phyloP scores from a whole-genome alignment of 2,329 filamentous ascomycete species.

The Teratosphaeriaceae sp. region DNA sequence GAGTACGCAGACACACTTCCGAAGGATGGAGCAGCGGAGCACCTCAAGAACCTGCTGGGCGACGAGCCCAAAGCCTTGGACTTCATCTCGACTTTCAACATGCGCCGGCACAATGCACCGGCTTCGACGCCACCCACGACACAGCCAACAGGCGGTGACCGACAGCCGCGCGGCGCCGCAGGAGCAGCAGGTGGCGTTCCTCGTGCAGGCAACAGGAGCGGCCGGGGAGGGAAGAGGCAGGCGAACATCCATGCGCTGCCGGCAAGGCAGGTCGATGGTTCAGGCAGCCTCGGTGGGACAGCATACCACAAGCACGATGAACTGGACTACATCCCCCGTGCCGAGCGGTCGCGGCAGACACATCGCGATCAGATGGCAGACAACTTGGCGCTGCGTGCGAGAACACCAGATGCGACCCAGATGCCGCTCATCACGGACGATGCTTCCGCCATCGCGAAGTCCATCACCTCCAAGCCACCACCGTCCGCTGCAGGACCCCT shows the following conservation, averaged over 20 bases:
- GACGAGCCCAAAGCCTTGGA: constrained; percentile 70
- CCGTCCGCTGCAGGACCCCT: constrained; percentile 69
- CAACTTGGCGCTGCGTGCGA: constrained; percentile 44
- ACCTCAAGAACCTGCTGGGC: constrained; percentile 82
- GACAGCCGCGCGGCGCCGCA: constrained; percentile 10
- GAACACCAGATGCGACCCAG: constrained; percentile 41
- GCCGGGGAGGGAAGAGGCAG: constrained; percentile 36
- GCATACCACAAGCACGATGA: constrained; percentile 71
- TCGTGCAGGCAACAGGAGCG: constrained; percentile 19
- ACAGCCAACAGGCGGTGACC: constrained; percentile 2
- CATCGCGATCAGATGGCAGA: constrained; percentile 32
- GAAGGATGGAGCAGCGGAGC: constrained; percentile 69
- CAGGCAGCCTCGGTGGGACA: constrained; percentile 54
- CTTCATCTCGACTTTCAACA: constrained; percentile 70
- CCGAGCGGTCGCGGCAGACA: constrained; percentile 30
- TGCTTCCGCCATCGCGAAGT: constrained; percentile 37
- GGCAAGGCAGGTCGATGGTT: constrained; percentile 47
- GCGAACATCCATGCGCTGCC: constrained; percentile 31
- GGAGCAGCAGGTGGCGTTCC: constrained; percentile 15
- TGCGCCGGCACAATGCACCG: constrained; percentile 43
- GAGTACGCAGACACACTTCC: constrained; percentile 73
- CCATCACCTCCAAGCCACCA: constrained; percentile 46
- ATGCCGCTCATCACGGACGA: constrained; percentile 39
- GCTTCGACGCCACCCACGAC: constrained; percentile 15
- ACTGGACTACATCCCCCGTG: constrained; percentile 63